Conservation (phyloP, 2,329 filamentous ascomycete species). For the Fusarium devonianum region DNA sequence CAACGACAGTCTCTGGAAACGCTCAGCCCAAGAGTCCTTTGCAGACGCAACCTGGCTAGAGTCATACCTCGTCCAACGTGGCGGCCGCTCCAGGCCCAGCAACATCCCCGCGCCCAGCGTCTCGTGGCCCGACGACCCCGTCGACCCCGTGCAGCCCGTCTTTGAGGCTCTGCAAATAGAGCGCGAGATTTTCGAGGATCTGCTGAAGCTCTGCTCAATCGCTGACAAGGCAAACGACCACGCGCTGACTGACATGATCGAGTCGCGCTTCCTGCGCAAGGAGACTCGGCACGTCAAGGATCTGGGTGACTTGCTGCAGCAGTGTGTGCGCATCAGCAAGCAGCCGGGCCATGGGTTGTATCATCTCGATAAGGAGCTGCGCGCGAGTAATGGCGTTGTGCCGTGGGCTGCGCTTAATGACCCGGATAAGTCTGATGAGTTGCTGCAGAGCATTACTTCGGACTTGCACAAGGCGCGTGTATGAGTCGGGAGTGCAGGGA, state of each 20-base stretch:
- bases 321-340: slow-evolving; percentile 10
- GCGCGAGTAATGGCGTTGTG: slow-evolving; percentile 4
- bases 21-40: slow-evolving; percentile 6
- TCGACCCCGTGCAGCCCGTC: slow-evolving; percentile 7
- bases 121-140: slow-evolving; percentile 9
- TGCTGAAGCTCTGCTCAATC: neutral
- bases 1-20: slow-evolving; percentile 1
- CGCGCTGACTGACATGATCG: slow-evolving; percentile 10
- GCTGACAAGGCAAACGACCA: slow-evolving; percentile 3
- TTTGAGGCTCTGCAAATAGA: slow-evolving; percentile 3
- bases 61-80: slow-evolving; percentile 11
- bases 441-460: neutral
- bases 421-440: slow-evolving; percentile 9
- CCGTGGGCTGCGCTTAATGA: slow-evolving; percentile 10
- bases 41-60: slow-evolving; percentile 13
- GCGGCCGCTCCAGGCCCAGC: slow-evolving; percentile 3
- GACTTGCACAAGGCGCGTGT: neutral
- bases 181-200: slow-evolving; percentile 3
- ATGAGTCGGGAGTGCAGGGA: neutral
- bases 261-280: slow-evolving; percentile 12
- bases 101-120: slow-evolving; percentile 9
- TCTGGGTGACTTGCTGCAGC: slow-evolving; percentile 8
- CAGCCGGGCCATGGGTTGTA: slow-evolving; percentile 9
- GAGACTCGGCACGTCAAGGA: slow-evolving; percentile 14
- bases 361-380: slow-evolving; percentile 12